Evolutionary conservation across 495 filamentous ascomycete species (phyloP).

Genomic region (Recurvomyces mirabilis): DNA sequence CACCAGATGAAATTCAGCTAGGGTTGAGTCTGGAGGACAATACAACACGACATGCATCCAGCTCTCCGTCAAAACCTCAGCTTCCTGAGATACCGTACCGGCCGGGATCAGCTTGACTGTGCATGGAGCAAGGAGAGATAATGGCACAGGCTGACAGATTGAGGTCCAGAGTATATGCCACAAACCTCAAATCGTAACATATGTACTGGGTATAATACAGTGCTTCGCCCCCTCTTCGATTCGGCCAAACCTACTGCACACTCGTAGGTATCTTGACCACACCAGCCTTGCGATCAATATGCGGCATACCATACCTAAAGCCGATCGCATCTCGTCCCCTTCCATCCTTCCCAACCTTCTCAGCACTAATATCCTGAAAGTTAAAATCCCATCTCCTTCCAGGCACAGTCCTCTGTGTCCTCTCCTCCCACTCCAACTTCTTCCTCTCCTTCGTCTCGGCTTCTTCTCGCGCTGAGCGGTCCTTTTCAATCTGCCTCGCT

Average conservation of each 20-base stretch:
- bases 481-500: constrained; percentile 28
- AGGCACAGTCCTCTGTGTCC: constrained; percentile 36
- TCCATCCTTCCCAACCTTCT: constrained; percentile 47
- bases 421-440: constrained; percentile 33
- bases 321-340: constrained; percentile 35
- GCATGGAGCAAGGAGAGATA: no score
- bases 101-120: no score
- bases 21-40: no score
- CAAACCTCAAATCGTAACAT: no score
- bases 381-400: constrained; percentile 67
- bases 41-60: no score
- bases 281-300: constrained; percentile 60
- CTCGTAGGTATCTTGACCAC: constrained; percentile 59
- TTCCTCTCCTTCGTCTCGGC: constrained; percentile 32
- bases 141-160: no score
- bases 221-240: no score
- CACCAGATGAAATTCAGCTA: no score
- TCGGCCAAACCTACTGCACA: constrained; percentile 40
- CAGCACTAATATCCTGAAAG: constrained; percentile 53
- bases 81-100: no score
- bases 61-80: no score
- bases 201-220: no score
- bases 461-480: constrained; percentile 21
- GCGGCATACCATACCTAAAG: constrained; percentile 57
- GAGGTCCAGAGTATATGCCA: no score